Evolutionary conservation across 2,329 filamentous ascomycete species (phyloP).

Genomic region (Dactylella cylindrospora): DNA sequence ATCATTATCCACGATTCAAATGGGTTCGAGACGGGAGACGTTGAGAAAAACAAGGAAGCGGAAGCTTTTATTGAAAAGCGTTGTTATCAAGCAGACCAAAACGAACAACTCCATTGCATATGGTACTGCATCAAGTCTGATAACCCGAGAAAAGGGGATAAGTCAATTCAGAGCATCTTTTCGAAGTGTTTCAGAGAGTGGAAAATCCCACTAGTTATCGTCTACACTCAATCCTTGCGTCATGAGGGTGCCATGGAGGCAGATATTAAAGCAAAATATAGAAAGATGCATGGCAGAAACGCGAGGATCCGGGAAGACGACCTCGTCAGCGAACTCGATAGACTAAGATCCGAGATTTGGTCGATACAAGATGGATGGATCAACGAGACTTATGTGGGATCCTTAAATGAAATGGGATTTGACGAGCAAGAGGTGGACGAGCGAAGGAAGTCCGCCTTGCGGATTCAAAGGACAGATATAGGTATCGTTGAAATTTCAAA

Average conservation of each 20-base stretch:
- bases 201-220: slow-evolving; percentile 16
- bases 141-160: background rate
- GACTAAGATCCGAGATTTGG: background rate
- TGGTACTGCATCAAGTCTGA: slow-evolving; percentile 17
- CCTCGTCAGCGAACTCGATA: background rate
- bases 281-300: background rate
- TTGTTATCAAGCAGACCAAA: background rate
- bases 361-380: slow-evolving; percentile 7
- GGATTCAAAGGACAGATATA: slow-evolving; percentile 17
- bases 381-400: background rate
- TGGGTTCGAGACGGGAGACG: slow-evolving; percentile 12
- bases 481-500: background rate
- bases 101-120: slow-evolving; percentile 19
- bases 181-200: slow-evolving; percentile 13
- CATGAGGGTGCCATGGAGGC: background rate
- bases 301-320: background rate
- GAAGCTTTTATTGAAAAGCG: slow-evolving; percentile 5
- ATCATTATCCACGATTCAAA: slow-evolving; percentile 29
- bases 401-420: background rate
- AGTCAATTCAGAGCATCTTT: slow-evolving; percentile 9
- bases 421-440: background rate
- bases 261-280: background rate
- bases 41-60: slow-evolving; percentile 9
- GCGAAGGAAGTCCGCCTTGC: background rate
- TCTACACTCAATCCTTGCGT: slow-evolving; percentile 7